Conservation (phyloP, 1,139 yeast species). For the Taphrina betulina region DNA sequence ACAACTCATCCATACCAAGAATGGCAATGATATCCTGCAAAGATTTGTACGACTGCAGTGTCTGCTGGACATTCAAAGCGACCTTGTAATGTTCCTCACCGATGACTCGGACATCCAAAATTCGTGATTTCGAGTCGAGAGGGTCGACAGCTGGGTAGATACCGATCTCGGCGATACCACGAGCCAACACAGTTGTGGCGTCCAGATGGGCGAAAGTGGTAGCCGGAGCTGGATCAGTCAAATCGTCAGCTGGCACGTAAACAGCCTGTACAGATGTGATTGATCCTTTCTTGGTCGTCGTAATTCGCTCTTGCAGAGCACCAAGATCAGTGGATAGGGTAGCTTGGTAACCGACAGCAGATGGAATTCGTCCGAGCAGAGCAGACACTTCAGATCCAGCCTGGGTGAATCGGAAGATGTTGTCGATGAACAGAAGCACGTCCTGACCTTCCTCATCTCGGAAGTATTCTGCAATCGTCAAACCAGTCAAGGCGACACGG, state of each 20-base stretch:
- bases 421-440: constrained; percentile 98
- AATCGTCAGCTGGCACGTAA: constrained; percentile 99
- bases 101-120: constrained; percentile 93
- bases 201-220: constrained; percentile 99
- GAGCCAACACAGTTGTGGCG: constrained; percentile 99
- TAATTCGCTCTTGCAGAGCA: constrained; percentile 99
- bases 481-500: constrained; percentile 99
- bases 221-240: constrained; percentile 99
- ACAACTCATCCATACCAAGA: constrained; percentile 99
- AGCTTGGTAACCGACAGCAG: constrained; percentile 99
- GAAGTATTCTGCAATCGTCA: constrained; percentile 99
- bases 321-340: constrained; percentile 99
- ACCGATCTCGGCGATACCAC: constrained; percentile 99
- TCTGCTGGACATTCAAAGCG: constrained; percentile 94
- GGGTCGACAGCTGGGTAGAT: constrained; percentile 99
- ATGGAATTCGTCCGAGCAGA: constrained; percentile 99
- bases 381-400: constrained; percentile 99
- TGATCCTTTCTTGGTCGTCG: constrained; percentile 99
- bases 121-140: constrained; percentile 98
- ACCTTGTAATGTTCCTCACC: constrained; percentile 98
- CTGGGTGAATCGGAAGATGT: constrained; percentile 99
- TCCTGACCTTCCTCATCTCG: constrained; percentile 99
- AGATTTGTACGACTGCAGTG: constrained; percentile 98
- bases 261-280: constrained; percentile 99
- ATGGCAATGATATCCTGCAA: constrained; percentile 99